A percentile compares a stretch with the other conserved stretches of the same genome.
phyloP scores from a whole-genome alignment of 768 basidiomycete species.

The Psilocybe cubensis region DNA sequence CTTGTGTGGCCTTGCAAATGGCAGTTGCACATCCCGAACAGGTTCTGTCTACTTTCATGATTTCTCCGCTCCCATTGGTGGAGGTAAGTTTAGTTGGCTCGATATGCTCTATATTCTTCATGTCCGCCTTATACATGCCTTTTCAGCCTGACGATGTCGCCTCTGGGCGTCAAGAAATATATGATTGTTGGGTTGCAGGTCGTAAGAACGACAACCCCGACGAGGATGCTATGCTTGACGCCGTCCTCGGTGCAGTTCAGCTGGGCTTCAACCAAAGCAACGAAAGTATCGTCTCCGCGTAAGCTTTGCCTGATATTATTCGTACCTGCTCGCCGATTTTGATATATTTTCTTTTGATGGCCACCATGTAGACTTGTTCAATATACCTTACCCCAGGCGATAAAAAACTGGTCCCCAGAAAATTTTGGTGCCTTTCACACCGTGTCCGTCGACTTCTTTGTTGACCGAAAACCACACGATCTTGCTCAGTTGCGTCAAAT shows the following conservation, averaged over 20 bases:
- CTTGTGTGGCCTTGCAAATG: slow-evolving; percentile 35
- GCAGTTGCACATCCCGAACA: slow-evolving; percentile 35
- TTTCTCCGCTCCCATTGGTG: slow-evolving; percentile 36
- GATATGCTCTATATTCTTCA: background rate
- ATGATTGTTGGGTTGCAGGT: slow-evolving; percentile 32
- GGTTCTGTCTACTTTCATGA: slow-evolving; percentile 37
- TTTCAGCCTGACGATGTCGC: slow-evolving; percentile 33
- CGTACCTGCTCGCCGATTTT: background rate
- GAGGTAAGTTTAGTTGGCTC: slow-evolving; percentile 29
- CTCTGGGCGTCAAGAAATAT: slow-evolving; percentile 39
- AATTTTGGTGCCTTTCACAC: slow-evolving; percentile 35
- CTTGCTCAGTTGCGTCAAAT: slow-evolving; percentile 26
- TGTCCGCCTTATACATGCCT: background rate
- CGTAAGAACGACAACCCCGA: slow-evolving; percentile 22
- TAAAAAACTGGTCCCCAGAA: slow-evolving; percentile 27
- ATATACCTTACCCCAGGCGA: slow-evolving; percentile 22
- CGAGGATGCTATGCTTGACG: slow-evolving; percentile 27
- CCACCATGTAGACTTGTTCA: slow-evolving; percentile 22
- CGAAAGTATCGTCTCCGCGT: slow-evolving; percentile 27
- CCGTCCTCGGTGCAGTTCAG: slow-evolving; percentile 32
- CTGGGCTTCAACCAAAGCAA: slow-evolving; percentile 33
- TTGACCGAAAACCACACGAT: slow-evolving; percentile 27
- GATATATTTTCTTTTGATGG: background rate
- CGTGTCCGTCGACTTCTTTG: slow-evolving; percentile 35
- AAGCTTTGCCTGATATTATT: background rate